Percentiles rank a stretch among this genome's conserved stretches.
Conservation (phyloP, 306 rosid species). For the Macrotyloma uniflorum region DNA sequence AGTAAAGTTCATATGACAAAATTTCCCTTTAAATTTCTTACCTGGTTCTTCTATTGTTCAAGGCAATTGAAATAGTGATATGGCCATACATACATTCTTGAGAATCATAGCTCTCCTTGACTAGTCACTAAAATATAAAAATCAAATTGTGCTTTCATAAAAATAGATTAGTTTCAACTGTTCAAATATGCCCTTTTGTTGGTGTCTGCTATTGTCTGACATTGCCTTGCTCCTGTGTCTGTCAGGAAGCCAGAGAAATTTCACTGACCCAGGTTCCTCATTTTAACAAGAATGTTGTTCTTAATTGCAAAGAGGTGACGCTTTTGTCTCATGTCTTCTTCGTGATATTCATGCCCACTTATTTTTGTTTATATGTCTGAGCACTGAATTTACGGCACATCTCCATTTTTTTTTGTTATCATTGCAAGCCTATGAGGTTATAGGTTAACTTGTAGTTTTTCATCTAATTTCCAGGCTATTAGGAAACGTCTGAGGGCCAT, state of each 20-base stretch:
- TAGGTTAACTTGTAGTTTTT: slow-evolving; percentile 32
- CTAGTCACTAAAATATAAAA: neutral
- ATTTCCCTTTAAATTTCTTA: neutral
- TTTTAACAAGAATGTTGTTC: slow-evolving; percentile 62
- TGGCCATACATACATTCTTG: neutral
- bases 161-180: neutral
- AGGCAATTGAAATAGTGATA: slow-evolving; percentile 1
- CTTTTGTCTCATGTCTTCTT: neutral
- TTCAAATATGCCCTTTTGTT: too few species aligned
- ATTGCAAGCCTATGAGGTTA: slow-evolving; percentile 12
- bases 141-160: neutral
- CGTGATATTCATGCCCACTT: slow-evolving; percentile 27
- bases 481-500: slow-evolving; percentile 87
- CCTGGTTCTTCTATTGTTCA: neutral
- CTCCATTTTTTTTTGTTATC: slow-evolving; percentile 3
- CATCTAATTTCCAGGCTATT: slow-evolving; percentile 66
- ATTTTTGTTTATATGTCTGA: slow-evolving; percentile 24
- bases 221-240: slow-evolving; percentile 44
- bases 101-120: neutral
- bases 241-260: slow-evolving; percentile 82
- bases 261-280: slow-evolving; percentile 59
- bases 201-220: slow-evolving; percentile 26
- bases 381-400: slow-evolving; percentile 17
- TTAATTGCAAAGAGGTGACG: slow-evolving; percentile 88
- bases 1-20: neutral